These are phyloP conservation scores for Zygoascus tannicola DNA, from an alignment of 805 yeast species.

Conservation along the genomic window DNA sequence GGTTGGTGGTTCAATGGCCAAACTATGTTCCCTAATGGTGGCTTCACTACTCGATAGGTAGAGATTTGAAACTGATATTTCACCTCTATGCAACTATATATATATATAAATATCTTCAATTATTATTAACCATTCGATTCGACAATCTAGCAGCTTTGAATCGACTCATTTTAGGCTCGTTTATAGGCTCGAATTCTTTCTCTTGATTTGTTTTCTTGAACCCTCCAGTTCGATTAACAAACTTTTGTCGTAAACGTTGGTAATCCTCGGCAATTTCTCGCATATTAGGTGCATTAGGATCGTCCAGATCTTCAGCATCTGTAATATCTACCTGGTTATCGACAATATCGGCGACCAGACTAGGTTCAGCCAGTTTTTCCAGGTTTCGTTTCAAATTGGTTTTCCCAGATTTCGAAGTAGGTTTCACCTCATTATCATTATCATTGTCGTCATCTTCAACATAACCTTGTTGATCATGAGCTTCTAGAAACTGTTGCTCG, in stretches of 20 bases:
- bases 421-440: constrained; percentile 1
- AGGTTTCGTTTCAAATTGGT: constrained; percentile 13
- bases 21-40: constrained; percentile 55
- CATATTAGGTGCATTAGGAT: constrained; percentile 32
- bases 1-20: constrained; percentile 69
- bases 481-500: constrained; percentile 17
- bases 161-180: constrained; percentile 54
- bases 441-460: constrained; percentile 23
- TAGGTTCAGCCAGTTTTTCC: constrained; percentile 19
- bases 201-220: constrained; percentile 39
- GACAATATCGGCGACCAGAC: constrained; percentile 39
- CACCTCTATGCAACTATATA: neutral
- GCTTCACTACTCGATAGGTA: constrained; percentile 49
- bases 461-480: constrained; percentile 12
- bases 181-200: constrained; percentile 57
- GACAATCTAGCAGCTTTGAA: constrained; percentile 47
- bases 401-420: neutral
- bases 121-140: constrained; percentile 5
- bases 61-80: too few relatives aligned
- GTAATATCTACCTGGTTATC: constrained; percentile 20
- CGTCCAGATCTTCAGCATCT: constrained; percentile 22
- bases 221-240: constrained; percentile 42
- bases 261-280: constrained; percentile 49
- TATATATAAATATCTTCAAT: neutral
- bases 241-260: constrained; percentile 42